Evolutionary conservation across 2,329 filamentous ascomycete species (phyloP).

Genomic region (Diatrype stigma): DNA sequence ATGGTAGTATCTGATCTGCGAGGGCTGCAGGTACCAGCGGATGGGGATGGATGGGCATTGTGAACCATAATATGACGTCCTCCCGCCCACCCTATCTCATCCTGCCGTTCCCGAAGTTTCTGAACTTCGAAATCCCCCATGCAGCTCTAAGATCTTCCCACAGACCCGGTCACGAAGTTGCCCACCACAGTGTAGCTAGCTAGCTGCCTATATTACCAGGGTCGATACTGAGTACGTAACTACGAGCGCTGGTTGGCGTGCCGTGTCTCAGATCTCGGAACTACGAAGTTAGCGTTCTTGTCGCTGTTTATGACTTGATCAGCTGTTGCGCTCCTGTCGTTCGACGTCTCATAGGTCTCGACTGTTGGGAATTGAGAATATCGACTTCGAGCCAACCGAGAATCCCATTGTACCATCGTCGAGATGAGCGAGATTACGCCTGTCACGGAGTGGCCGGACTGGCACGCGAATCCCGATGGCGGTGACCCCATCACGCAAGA

Average conservation of each 20-base stretch:
- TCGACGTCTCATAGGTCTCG: too few species aligned
- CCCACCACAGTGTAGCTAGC: background rate
- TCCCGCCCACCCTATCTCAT: background rate
- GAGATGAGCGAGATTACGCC: conserved; percentile 14
- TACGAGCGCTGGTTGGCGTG: background rate
- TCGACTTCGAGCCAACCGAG: background rate
- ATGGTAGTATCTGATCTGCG: background rate
- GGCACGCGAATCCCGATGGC: conserved; percentile 33
- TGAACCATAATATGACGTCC: background rate
- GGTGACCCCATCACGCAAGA: conserved; percentile 41
- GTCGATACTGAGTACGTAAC: background rate
- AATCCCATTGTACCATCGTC: background rate
- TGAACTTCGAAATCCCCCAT: too few species aligned
- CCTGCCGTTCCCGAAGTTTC: background rate
- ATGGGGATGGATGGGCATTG: background rate
- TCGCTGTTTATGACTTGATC: background rate
- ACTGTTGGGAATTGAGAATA: too few species aligned
- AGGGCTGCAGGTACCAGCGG: background rate
- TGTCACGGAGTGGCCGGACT: conserved; percentile 39
- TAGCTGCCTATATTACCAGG: background rate
- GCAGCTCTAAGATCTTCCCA: too few species aligned
- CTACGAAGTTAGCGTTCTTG: background rate
- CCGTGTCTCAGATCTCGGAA: background rate
- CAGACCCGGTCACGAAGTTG: background rate
- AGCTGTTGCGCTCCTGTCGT: too few species aligned